Evolutionary conservation across 495 filamentous ascomycete species (phyloP), one percentile per base, ranked within the genome.

Genomic region (Penicillium bovifimosum): DNA sequence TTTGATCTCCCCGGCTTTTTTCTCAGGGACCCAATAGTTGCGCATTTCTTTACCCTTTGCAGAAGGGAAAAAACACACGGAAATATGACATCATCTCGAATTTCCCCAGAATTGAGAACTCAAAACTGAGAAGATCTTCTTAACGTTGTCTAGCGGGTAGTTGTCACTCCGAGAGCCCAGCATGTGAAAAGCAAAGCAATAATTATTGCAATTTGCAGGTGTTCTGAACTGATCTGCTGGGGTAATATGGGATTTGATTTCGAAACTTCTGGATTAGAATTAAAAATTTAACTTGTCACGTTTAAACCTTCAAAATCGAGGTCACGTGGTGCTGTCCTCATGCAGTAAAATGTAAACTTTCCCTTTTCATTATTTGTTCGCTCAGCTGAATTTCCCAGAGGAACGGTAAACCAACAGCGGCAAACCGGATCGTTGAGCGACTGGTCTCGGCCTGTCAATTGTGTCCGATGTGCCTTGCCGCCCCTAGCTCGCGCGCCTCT

Each of bases 321-420:
- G 16, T 48, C 46, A 48, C 46, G 46, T 48, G 46, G 32, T 48
- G 17, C n/a, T 13, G 14, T 20, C 13, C 18, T 26, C 31, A 47
- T 47, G 44, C 44, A 36, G 17, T 9, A 35, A 36, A 45, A 13
- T 45, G 1, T n/a, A 16, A 29, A 41, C 24, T 1, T 32, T 20
- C 7, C 24, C 8, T 27, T 17, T 10, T 9, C 14, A 10, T 28
- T 16, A 41, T 27, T 27, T n/a, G 13, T 16, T 11, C 26, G n/a
- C n/a, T n/a, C 16, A 27, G 14, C 6, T 33, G 16, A 7, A 45
- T n/a, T n/a, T 5, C 10, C 3, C n/a, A 13, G 24, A 3, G 6
- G 14, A 47, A 59, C 45, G n/a, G n/a, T n/a, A n/a, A n/a, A n/a
- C 63, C 70, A 73, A 73, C 70, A 55, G 70, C 68, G 70, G 61